These are phyloP conservation scores for Malus hybrid DNA, from an alignment of 331 rosid species.

Conservation along the genomic window DNA sequence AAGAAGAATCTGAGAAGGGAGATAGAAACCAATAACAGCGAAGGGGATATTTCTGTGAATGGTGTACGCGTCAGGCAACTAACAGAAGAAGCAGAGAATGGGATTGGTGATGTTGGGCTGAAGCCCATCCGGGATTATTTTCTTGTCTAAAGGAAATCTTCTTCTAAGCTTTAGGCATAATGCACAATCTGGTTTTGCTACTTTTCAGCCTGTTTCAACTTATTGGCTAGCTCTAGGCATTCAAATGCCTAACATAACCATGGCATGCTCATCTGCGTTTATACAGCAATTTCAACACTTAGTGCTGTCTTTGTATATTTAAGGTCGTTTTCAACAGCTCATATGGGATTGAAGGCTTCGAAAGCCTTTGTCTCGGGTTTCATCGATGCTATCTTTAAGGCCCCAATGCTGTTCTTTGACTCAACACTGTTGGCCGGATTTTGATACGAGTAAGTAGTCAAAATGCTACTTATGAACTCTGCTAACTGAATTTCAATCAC, in stretches of 20 bases:
- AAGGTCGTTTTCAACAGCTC: slow-evolving; percentile 33
- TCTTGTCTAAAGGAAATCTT: slow-evolving; percentile 32
- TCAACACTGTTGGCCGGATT: slow-evolving; percentile 73
- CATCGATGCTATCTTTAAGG: slow-evolving; percentile 57
- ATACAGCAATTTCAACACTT: slow-evolving; percentile 38
- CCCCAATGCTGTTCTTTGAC: slow-evolving; percentile 84
- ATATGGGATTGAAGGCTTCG: slow-evolving; percentile 71
- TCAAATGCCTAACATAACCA: slow-evolving; percentile 43
- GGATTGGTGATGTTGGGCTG: slow-evolving; percentile 59
- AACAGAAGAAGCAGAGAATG: slow-evolving; percentile 68
- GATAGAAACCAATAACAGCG: slow-evolving; percentile 18
- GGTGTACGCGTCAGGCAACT: slow-evolving; percentile 34
- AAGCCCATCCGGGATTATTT: slow-evolving; percentile 63
- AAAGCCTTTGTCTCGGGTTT: slow-evolving; percentile 51
- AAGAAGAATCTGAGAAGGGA: slow-evolving; percentile 10
- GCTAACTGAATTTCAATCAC: not conserved
- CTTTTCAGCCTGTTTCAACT: slow-evolving; percentile 46
- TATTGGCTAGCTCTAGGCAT: slow-evolving; percentile 74
- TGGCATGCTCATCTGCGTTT: slow-evolving; percentile 40
- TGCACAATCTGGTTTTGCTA: slow-evolving; percentile 29
- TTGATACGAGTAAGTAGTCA: slow-evolving; percentile 56
- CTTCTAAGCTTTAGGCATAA: slow-evolving; percentile 17
- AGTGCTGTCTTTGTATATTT: slow-evolving; percentile 31
- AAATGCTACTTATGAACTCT: too few species aligned
- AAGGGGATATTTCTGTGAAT: slow-evolving; percentile 28